These are phyloP conservation scores for Fusarium compactum DNA, from an alignment of 2,329 filamentous ascomycete genomes.

Conservation along the genomic window DNA sequence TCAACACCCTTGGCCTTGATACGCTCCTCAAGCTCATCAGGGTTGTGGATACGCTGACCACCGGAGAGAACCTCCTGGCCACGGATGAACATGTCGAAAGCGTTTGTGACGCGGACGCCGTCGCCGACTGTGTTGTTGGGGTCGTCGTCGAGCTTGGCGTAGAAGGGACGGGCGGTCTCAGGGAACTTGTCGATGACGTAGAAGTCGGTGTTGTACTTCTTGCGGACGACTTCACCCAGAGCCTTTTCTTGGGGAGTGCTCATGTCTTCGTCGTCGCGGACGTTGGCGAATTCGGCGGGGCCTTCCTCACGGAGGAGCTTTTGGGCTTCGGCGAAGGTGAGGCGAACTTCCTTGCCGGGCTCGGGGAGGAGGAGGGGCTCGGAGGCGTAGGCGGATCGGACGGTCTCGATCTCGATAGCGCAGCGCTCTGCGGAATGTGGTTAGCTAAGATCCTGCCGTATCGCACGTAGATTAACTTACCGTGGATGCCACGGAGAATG, in stretches of 20 bases:
- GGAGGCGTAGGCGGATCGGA: constrained; percentile 80
- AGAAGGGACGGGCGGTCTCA: constrained; percentile 87
- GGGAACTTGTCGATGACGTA: constrained; percentile 98
- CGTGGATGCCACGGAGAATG: constrained; percentile 80
- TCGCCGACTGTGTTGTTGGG: constrained; percentile 65
- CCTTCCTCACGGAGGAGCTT: constrained; percentile 81
- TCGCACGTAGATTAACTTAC: neutral
- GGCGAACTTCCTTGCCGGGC: constrained; percentile 78
- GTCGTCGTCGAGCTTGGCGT: constrained; percentile 78
- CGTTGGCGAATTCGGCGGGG: constrained; percentile 72
- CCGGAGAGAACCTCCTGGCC: constrained; percentile 94
- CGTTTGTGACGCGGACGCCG: constrained; percentile 67
- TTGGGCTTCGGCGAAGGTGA: constrained; percentile 83
- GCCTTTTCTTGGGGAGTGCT: constrained; percentile 86
- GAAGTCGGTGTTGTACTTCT: constrained; percentile 95
- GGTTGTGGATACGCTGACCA: constrained; percentile 89
- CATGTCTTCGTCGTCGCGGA: constrained; percentile 83
- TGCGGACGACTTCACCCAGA: constrained; percentile 85
- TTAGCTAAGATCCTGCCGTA: neutral
- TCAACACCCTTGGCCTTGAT: constrained; percentile 86
- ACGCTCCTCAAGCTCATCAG: constrained; percentile 79
- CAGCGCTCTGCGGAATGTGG: constrained; percentile 63
- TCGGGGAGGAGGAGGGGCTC: constrained; percentile 82
- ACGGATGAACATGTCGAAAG: constrained; percentile 88
- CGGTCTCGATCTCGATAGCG: constrained; percentile 76